A percentile compares a stretch with the other conserved stretches of the same genome.
phyloP scores from a whole-genome alignment of 495 filamentous ascomycete species.

The Trichoderma reesei region DNA sequence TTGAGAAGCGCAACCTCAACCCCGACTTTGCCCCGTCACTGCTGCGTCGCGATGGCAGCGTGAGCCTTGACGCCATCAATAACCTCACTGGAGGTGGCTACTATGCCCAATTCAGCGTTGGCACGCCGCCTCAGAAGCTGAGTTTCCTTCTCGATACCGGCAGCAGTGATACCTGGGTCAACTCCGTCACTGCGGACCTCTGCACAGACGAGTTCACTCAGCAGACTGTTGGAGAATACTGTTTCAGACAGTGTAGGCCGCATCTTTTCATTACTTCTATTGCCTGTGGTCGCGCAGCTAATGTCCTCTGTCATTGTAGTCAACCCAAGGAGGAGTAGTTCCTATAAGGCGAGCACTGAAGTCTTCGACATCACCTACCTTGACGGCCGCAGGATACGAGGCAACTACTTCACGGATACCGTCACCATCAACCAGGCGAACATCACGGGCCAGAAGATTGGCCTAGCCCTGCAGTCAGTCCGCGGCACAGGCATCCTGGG shows the following conservation, averaged over 20 bases:
- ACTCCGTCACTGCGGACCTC: conserved; percentile 31
- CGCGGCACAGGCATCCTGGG: conserved; percentile 76
- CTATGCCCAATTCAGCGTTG: conserved; percentile 56
- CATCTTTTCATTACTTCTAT: neutral
- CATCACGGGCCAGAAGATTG: conserved; percentile 67
- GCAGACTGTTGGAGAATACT: conserved; percentile 17
- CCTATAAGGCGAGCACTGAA: conserved; percentile 54
- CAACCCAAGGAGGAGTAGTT: conserved; percentile 54
- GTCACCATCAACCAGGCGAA: conserved; percentile 56
- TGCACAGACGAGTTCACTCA: conserved; percentile 24
- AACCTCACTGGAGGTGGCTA: conserved; percentile 47
- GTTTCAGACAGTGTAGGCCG: neutral
- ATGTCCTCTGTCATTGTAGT: conserved; percentile 2
- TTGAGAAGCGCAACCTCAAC: neutral
- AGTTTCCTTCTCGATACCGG: conserved; percentile 60
- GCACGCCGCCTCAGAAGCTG: conserved; percentile 55
- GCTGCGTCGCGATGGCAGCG: conserved; percentile 21
- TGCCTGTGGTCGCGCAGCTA: neutral
- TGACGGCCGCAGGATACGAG: conserved; percentile 46
- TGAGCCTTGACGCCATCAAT: conserved; percentile 25
- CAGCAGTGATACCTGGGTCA: conserved; percentile 79
- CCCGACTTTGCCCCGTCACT: neutral
- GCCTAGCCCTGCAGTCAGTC: conserved; percentile 60
- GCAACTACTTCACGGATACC: conserved; percentile 73
- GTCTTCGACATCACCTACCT: conserved; percentile 77